Percentiles rank a stretch among this genome's conserved stretches.
phyloP scores from a whole-genome alignment of 179 eudicot species.

The Beta corolliflora region DNA sequence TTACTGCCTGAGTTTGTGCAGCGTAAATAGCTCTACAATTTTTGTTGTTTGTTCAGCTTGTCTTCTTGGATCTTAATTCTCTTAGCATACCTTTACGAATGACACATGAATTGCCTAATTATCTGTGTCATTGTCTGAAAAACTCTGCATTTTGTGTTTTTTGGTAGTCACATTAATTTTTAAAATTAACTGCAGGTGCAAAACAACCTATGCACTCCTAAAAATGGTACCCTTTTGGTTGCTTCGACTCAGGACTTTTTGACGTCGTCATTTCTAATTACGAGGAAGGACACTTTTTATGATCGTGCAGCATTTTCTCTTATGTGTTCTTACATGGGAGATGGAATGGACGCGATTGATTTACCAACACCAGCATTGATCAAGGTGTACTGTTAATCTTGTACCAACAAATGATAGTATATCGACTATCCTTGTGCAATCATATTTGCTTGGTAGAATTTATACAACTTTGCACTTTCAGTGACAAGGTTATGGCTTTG shows the following conservation, averaged over 20 bases:
- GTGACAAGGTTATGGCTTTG: neutral
- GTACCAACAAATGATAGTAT: neutral
- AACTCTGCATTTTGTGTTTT: neutral
- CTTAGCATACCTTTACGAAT: too few species aligned
- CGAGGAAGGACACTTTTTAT: slow-evolving; percentile 95
- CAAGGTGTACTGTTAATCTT: slow-evolving; percentile 45
- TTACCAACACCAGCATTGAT: slow-evolving; percentile 84
- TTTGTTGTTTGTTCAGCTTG: too few species aligned
- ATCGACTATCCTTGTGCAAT: neutral
- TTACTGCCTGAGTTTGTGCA: neutral
- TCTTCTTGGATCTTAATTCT: neutral
- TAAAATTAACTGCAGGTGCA: slow-evolving; percentile 65
- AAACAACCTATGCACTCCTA: slow-evolving; percentile 96
- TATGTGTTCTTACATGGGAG: slow-evolving; percentile 93
- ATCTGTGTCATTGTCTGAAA: too few species aligned
- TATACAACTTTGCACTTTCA: neutral
- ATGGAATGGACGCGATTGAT: slow-evolving; percentile 84
- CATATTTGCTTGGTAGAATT: neutral
- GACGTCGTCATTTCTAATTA: slow-evolving; percentile 87
- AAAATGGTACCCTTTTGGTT: slow-evolving; percentile 93
- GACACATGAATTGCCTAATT: neutral
- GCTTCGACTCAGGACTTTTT: slow-evolving; percentile 98
- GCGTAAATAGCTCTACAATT: neutral
- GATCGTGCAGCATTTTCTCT: slow-evolving; percentile 87
- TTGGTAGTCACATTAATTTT: neutral